Evolutionary conservation across 495 filamentous ascomycete species (phyloP).

Genomic region (Aspergillus egyptiacus): DNA sequence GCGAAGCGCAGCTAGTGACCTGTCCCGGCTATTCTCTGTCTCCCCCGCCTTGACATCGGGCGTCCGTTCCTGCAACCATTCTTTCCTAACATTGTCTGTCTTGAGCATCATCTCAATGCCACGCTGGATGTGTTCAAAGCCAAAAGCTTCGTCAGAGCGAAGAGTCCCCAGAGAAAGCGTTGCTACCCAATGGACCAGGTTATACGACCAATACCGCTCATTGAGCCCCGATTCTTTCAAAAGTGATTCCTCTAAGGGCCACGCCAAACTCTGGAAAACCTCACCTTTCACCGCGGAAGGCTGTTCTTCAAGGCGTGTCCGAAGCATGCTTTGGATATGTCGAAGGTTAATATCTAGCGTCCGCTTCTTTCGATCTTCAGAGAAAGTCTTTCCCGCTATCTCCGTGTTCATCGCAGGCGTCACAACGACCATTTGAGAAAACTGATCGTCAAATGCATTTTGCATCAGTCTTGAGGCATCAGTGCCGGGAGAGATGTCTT

Average conservation of each 20-base stretch:
- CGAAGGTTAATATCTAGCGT: constrained; percentile 61
- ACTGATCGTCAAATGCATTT: constrained; percentile 43
- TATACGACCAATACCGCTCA: constrained; percentile 53
- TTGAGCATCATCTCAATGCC: constrained; percentile 36
- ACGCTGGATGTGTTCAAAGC: constrained; percentile 35
- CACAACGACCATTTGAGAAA: constrained; percentile 49
- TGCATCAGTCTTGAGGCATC: constrained; percentile 46
- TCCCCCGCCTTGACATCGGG: constrained; percentile 24
- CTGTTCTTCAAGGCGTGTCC: constrained; percentile 35
- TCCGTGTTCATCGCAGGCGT: constrained; percentile 34
- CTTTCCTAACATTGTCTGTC: constrained; percentile 30
- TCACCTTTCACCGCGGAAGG: constrained; percentile 30
- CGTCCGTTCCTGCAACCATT: constrained; percentile 34
- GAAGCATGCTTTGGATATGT: constrained; percentile 63
- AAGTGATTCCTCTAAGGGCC: constrained; percentile 30
- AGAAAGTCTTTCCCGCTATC: constrained; percentile 32
- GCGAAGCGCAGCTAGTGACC: constrained; percentile 34
- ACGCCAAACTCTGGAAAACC: constrained; percentile 29
- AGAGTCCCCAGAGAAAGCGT: constrained; percentile 55
- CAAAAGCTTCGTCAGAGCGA: constrained; percentile 31
- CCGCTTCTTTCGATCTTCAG: constrained; percentile 41
- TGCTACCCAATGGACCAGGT: constrained; percentile 56
- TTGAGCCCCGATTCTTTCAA: constrained; percentile 41
- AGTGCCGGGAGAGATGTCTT: constrained; percentile 23
- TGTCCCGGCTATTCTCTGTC: constrained; percentile 30